Evolutionary conservation across 2,329 filamentous ascomycete species (phyloP), one percentile per base, ranked within the genome.

Genomic region (Colletotrichum somersetense): DNA sequence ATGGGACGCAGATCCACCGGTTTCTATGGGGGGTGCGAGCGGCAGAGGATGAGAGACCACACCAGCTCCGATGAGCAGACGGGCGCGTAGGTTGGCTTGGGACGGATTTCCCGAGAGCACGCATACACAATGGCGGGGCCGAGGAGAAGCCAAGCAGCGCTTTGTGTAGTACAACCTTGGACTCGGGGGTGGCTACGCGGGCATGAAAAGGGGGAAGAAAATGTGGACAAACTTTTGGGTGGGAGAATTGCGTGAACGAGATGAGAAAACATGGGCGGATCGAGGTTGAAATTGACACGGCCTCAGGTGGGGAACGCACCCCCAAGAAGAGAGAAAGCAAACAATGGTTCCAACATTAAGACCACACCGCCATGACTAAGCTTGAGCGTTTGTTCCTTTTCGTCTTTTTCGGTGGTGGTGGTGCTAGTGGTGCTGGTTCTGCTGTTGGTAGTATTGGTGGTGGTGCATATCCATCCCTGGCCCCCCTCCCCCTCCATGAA

Each of bases 231-330:
- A 23, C 61, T 55, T 30, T 55, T 33, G 61, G 14, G n/a, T 52
- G 61, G 61, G 18, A 30, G 23, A 42, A 5, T 55, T 42, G 55
- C n/a, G 16, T 48, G 46, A 59, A 59, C 35, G 57, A 57, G 55
- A 64, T 50, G 68, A 62, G 38, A 69, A 42, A 42, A 53, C 48
- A 64, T 55, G 65, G 59, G 46, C 65, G 50, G 40, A 30, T 62
- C 55, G 64, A 68, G 58, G 63, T 71, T 71, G 68, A 68, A 67
- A 71, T 71, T 62, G 64, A 71, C 63, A 68, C 57, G 56, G 57
- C 40, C 52, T n/a, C 16, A 20, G 33, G 63, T 52, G 67, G 56
- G 33, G 67, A 57, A 33, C 30, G 30, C 23, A 35, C 18, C 30
- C 30, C 30, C 18, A 42, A 16, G 11, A 11, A 26, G 23, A 42